A percentile compares a stretch with the other conserved stretches of the same genome.
Evolutionary conservation across 208 protist genomes (phyloP).

Genomic region (Endotrypanum monterogeii): DNA sequence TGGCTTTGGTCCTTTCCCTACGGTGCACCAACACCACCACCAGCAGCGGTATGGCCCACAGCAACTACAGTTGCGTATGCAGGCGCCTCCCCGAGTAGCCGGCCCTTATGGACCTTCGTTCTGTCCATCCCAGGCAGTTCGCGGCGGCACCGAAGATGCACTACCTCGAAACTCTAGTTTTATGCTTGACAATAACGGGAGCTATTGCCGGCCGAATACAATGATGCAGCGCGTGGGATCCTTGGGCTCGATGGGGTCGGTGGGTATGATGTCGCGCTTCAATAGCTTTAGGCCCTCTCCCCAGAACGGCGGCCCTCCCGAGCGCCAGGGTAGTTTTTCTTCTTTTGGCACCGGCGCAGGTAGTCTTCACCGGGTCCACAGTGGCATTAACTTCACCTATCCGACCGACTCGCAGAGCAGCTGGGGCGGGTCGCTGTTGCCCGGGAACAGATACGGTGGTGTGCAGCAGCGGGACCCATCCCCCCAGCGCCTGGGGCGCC

Average conservation of each 20-base stretch:
- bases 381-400: conserved; percentile 37
- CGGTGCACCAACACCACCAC: conserved; percentile 22
- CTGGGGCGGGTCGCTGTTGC: conserved; percentile 12
- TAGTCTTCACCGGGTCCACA: conserved; percentile 40
- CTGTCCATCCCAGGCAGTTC: background rate
- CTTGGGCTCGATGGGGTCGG: conserved; percentile 9
- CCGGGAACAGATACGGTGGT: conserved; percentile 22
- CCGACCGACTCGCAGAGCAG: conserved; percentile 19
- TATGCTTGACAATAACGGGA: conserved; percentile 29
- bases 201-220: conserved; percentile 5
- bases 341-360: conserved; percentile 21
- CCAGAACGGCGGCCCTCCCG: background rate
- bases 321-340: conserved; percentile 10
- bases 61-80: background rate
- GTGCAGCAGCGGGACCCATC: conserved; percentile 8
- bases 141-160: background rate
- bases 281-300: conserved; percentile 6
- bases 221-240: conserved; percentile 18
- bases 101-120: background rate
- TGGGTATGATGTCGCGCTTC: conserved; percentile 10
- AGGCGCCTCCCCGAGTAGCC: background rate
- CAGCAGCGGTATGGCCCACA: background rate
- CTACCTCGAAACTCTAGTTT: conserved; percentile 23
- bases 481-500: conserved; percentile 20
- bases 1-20: conserved; percentile 13